Evolutionary conservation across 441 rosid genomes (phyloP), one percentile per base, ranked within the genome.

Genomic region (Viola pubescens): DNA sequence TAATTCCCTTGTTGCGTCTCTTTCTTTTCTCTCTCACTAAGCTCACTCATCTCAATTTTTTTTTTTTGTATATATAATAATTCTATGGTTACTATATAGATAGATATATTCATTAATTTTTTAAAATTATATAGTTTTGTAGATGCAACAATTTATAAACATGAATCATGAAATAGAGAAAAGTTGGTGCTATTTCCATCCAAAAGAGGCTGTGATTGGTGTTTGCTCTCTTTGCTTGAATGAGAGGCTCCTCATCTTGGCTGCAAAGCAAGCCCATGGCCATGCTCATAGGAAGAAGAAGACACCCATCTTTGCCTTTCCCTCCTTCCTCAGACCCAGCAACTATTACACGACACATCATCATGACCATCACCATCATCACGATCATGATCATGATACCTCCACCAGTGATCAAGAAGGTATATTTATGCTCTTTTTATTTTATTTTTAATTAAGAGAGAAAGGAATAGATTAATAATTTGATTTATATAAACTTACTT

Each of bases 201-300:
- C 94, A 38, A 80, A 74, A 54, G 81, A 80, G 69, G 70, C 61
- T 6, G 56, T 76, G 13, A 68, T 87, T 38, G 98, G 98, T 26
- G 87, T 91, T 38, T 91, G 98, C 64, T 73, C 92, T 37, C 69
- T 77, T 10, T 91, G 98, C 77, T 61, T 91, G 56, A 80, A 81
- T 47, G 96, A 91, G 66, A 85, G 91, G 78, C 98, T 91, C 58
- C 68, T 89, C 7, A 54, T 87, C 61, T 74, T 91, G 69, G 91
- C 91, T 46, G 49, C 49, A 7, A 46, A 46, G 11, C 49, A 46
- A 9, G 49, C n/a, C n/a, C 49, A 43, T 9, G 8, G 7, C 10
- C 46, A 6, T 43, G 7, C 46, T 43, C 10, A 4, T 46, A 46
- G n/a, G 34, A 46, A 12, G 11, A 46, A 46, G n/a, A 46, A 46